These are phyloP conservation scores for Elsinoe arachidis DNA, from an alignment of 2,329 filamentous ascomycete genomes.

Conservation along the genomic window DNA sequence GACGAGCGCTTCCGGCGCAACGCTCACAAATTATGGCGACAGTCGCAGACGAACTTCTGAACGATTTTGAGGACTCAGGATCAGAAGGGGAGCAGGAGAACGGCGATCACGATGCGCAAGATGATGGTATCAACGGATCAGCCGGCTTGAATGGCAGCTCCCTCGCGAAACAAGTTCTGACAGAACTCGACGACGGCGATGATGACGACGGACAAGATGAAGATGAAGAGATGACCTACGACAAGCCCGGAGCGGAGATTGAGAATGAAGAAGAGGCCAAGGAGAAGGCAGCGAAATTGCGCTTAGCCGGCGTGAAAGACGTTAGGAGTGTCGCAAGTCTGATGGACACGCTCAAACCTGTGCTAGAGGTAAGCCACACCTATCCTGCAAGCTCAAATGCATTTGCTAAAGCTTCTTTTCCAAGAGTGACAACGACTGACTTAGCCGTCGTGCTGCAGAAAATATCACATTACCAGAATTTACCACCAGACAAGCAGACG, in stretches of 20 bases:
- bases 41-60: constrained; percentile 82
- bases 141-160: constrained; percentile 16
- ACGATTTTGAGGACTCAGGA: constrained; percentile 80
- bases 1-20: neutral
- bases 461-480: constrained; percentile 67
- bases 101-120: constrained; percentile 23
- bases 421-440: constrained; percentile 56
- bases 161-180: constrained; percentile 23
- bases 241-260: constrained; percentile 43
- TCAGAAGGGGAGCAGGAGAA: constrained; percentile 60
- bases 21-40: constrained; percentile 61
- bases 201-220: constrained; percentile 27
- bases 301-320: constrained; percentile 63
- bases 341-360: constrained; percentile 71
- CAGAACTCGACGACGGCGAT: constrained; percentile 51
- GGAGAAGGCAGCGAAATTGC: constrained; percentile 74
- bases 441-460: constrained; percentile 54
- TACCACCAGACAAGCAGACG: constrained; percentile 55
- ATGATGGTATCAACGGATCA: constrained; percentile 15
- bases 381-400: constrained; percentile 14
- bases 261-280: constrained; percentile 64
- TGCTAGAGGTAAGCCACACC: constrained; percentile 63
- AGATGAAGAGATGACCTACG: constrained; percentile 50
- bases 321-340: constrained; percentile 70
- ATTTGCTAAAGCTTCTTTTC: constrained; percentile 2